phyloP scores from a whole-genome alignment of 2,329 filamentous ascomycete species.

The Alternaria consortialis region DNA sequence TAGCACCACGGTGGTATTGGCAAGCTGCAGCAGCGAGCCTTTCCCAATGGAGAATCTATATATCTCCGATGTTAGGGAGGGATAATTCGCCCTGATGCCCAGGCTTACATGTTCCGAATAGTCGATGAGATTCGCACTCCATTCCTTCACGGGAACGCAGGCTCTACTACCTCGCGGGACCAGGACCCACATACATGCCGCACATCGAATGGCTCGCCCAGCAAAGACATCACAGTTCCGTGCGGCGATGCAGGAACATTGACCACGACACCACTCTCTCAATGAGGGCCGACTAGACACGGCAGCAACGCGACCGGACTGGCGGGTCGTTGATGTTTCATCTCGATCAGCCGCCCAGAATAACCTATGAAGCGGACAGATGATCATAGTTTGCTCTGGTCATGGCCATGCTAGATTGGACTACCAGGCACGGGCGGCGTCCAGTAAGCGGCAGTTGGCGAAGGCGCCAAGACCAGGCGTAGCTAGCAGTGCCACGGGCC shows the following conservation, averaged over 20 bases:
- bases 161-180: slow-evolving; percentile 30
- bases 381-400: slow-evolving; percentile 46
- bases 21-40: slow-evolving; percentile 57
- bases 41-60: slow-evolving; percentile 54
- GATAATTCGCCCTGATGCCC: slow-evolving; percentile 48
- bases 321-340: slow-evolving; percentile 51
- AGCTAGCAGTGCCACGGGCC: slow-evolving; percentile 44
- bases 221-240: slow-evolving; percentile 46
- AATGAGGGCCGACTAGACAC: slow-evolving; percentile 48
- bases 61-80: slow-evolving; percentile 54
- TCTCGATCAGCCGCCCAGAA: slow-evolving; percentile 49
- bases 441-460: slow-evolving; percentile 38
- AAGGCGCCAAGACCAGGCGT: slow-evolving; percentile 35
- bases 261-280: slow-evolving; percentile 50
- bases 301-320: slow-evolving; percentile 42
- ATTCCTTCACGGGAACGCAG: slow-evolving; percentile 51
- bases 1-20: slow-evolving; percentile 58
- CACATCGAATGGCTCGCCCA: slow-evolving; percentile 42
- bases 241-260: slow-evolving; percentile 56
- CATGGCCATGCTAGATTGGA: slow-evolving; percentile 35
- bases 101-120: slow-evolving; percentile 47
- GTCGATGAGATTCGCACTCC: slow-evolving; percentile 50
- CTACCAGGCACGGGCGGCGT: slow-evolving; percentile 34
- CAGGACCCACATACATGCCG: slow-evolving; percentile 29
- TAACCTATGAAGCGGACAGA: slow-evolving; percentile 50